Conservation (phyloP, 2,329 filamentous ascomycete genomes). For the Ciborinia camelliae region DNA sequence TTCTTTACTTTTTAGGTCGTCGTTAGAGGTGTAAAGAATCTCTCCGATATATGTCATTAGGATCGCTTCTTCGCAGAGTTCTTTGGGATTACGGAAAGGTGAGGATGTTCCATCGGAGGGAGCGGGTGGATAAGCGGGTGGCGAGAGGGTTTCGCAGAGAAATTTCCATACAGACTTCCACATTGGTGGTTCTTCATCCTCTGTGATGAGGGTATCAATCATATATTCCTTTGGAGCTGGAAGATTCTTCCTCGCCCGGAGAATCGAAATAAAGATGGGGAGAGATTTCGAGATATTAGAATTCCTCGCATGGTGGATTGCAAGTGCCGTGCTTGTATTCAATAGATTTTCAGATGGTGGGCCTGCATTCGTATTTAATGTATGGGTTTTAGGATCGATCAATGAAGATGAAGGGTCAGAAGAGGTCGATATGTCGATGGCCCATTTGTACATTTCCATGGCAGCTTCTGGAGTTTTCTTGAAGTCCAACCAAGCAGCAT, state of each 20-base stretch:
- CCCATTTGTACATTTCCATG: conserved; percentile 70
- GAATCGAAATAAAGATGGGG: conserved; percentile 79
- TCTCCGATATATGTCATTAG: conserved; percentile 90
- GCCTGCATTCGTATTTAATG: conserved; percentile 58
- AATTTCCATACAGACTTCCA: conserved; percentile 33
- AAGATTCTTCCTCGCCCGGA: conserved; percentile 70
- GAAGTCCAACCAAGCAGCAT: conserved; percentile 81
- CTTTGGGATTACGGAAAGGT: conserved; percentile 59
- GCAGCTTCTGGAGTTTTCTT: conserved; percentile 65
- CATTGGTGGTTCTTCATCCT: conserved; percentile 26
- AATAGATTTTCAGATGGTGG: conserved; percentile 70
- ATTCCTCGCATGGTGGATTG: conserved; percentile 69
- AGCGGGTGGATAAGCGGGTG: conserved; percentile 66
- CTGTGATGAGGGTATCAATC: conserved; percentile 22
- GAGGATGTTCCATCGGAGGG: conserved; percentile 67
- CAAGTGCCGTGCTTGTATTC: conserved; percentile 70
- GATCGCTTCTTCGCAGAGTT: conserved; percentile 79
- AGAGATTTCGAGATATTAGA: conserved; percentile 67
- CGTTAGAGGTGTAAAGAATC: conserved; percentile 72
- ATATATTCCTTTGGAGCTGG: conserved; percentile 39
- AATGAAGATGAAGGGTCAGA: conserved; percentile 43
- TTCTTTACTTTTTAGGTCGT: conserved; percentile 45
- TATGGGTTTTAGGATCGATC: conserved; percentile 60
- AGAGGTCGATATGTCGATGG: conserved; percentile 67
- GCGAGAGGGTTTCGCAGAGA: conserved; percentile 37